These are phyloP conservation scores for Cytospora schulzeri DNA, from an alignment of 2,329 filamentous ascomycete species.

Conservation along the genomic window DNA sequence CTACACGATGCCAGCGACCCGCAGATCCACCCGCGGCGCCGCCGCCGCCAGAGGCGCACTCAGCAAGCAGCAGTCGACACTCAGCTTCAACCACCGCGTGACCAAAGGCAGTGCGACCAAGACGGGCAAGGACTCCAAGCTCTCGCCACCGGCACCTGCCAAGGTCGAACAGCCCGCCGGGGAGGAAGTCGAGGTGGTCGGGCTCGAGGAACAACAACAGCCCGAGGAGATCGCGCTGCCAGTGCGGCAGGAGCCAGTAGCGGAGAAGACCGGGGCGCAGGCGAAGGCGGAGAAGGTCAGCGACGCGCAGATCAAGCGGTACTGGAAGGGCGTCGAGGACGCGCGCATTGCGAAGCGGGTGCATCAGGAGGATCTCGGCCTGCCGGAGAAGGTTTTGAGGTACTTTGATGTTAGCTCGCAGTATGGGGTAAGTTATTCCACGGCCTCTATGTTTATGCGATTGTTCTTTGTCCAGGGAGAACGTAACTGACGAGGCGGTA, in stretches of 20 bases:
- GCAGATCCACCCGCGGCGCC: constrained; percentile 48
- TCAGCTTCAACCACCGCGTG: constrained; percentile 60
- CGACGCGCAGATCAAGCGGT: constrained; percentile 70
- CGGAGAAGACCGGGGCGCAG: constrained; percentile 54
- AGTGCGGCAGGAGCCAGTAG: constrained; percentile 32
- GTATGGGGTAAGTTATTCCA: constrained; percentile 75
- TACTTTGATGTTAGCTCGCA: constrained; percentile 92
- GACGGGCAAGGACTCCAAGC: not conserved
- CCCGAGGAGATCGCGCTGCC: not conserved
- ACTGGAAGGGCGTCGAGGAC: constrained; percentile 75
- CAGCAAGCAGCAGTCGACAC: constrained; percentile 54
- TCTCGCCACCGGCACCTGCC: constrained; percentile 5
- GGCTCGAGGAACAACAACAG: constrained; percentile 1
- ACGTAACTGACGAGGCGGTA: constrained; percentile 40
- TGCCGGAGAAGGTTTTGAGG: constrained; percentile 83
- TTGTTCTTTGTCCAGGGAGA: not conserved
- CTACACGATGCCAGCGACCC: constrained; percentile 51
- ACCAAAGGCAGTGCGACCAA: constrained; percentile 56
- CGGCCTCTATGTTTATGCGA: not conserved
- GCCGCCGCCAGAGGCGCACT: constrained; percentile 38
- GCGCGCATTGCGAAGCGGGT: constrained; percentile 69
- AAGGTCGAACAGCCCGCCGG: constrained; percentile 33
- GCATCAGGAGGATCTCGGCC: constrained; percentile 72
- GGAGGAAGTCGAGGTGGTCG: constrained; percentile 32
- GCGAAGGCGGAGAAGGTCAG: constrained; percentile 64